Conservation (phyloP, 306 rosid species). For the Trifolium fragiferum region DNA sequence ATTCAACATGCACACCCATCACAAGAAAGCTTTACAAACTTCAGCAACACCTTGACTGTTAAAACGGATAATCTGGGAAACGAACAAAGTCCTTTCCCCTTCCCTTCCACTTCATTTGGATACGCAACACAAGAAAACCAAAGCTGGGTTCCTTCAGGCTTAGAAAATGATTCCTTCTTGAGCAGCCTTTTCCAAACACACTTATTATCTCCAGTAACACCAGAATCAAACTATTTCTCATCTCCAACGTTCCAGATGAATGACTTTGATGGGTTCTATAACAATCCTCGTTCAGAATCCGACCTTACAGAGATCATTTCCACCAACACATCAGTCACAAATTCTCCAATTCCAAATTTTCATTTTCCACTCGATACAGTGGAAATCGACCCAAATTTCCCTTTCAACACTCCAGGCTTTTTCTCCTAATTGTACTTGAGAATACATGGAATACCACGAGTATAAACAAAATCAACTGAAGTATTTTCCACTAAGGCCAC, state of each 20-base stretch:
- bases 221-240: constrained; percentile 51
- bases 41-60: constrained; percentile 47
- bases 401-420: constrained; percentile 61
- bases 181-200: constrained; percentile 57
- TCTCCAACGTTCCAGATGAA: constrained; percentile 53
- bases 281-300: constrained; percentile 53
- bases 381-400: constrained; percentile 66
- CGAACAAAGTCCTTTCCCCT: constrained; percentile 62
- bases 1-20: constrained; percentile 47
- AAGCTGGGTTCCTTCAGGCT: constrained; percentile 47
- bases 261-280: constrained; percentile 44
- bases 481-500: not conserved
- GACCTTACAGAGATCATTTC: constrained; percentile 68
- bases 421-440: constrained; percentile 49
- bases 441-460: constrained; percentile 15
- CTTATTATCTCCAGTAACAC: constrained; percentile 53
- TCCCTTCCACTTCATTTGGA: constrained; percentile 68
- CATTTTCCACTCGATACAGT: constrained; percentile 65
- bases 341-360: constrained; percentile 70
- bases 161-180: constrained; percentile 51
- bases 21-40: constrained; percentile 41
- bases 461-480: not conserved
- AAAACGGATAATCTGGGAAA: constrained; percentile 45
- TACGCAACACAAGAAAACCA: constrained; percentile 45
- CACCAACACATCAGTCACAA: constrained; percentile 68